Evolutionary conservation across 306 rosid genomes (phyloP).

Genomic region (Ochetophila trinervis): DNA sequence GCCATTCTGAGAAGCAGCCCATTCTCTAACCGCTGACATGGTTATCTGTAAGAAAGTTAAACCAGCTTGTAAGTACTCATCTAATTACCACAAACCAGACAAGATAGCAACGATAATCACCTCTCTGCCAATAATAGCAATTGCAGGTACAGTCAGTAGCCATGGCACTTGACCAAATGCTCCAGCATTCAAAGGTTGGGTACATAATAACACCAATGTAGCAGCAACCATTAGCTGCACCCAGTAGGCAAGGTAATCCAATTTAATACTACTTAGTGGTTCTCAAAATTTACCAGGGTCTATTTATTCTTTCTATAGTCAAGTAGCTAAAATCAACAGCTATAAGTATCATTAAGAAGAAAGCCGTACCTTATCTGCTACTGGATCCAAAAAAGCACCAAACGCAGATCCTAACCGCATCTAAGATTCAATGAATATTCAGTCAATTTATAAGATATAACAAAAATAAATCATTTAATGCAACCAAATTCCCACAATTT

Average conservation of each 20-base stretch:
- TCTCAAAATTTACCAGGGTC: constrained; percentile 4
- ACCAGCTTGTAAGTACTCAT: constrained; percentile 25
- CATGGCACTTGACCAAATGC: constrained; percentile 65
- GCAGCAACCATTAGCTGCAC: constrained; percentile 99
- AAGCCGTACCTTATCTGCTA: constrained; percentile 89
- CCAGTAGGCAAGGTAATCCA: constrained; percentile 19
- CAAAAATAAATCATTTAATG: neutral
- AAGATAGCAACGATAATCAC: constrained; percentile 31
- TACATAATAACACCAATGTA: constrained; percentile 77
- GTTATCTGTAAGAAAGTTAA: constrained; percentile 62
- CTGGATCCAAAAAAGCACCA: constrained; percentile 98
- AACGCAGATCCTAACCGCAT: constrained; percentile 86
- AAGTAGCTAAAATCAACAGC: constrained; percentile 12
- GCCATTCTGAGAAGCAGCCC: constrained; percentile 98
- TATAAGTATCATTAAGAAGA: neutral
- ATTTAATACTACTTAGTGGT: constrained; percentile 5
- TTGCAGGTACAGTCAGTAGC: constrained; percentile 77
- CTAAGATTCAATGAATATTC: constrained; percentile 38
- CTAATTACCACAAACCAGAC: constrained; percentile 15
- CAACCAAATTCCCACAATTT: constrained; percentile 1
- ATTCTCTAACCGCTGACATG: constrained; percentile 99
- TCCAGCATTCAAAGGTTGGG: constrained; percentile 63
- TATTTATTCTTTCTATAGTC: neutral
- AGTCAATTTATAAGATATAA: neutral
- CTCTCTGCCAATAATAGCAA: constrained; percentile 95